Evolutionary conservation across 371 early-diverging fungal species (phyloP).

Genomic region (Syncephalastrum monosporum): DNA sequence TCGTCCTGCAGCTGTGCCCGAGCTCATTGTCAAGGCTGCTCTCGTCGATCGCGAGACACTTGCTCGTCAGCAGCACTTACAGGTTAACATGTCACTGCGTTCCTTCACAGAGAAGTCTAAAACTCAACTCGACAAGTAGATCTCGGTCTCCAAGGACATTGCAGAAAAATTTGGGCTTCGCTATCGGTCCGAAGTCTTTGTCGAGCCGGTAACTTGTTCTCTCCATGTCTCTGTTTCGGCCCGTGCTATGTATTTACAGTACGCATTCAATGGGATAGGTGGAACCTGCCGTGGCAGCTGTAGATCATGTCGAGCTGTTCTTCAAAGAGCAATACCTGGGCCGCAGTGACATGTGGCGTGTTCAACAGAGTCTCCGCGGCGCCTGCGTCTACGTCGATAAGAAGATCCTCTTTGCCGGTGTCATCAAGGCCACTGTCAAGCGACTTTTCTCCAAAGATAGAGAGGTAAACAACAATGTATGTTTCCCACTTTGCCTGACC

Average conservation of each 20-base stretch:
- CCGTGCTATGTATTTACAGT: slow-evolving; percentile 10
- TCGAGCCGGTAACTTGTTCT: slow-evolving; percentile 54
- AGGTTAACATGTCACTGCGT: slow-evolving; percentile 32
- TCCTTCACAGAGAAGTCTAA: background rate
- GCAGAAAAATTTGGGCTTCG: slow-evolving; percentile 42
- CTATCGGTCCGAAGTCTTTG: slow-evolving; percentile 62
- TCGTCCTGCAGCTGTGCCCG: slow-evolving; percentile 16
- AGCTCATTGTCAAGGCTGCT: slow-evolving; percentile 50
- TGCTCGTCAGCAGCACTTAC: slow-evolving; percentile 57
- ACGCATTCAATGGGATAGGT: slow-evolving; percentile 48
- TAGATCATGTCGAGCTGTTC: slow-evolving; percentile 83
- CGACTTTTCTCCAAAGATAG: slow-evolving; percentile 69
- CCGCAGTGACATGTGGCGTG: slow-evolving; percentile 92
- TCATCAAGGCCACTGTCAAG: slow-evolving; percentile 87
- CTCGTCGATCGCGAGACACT: slow-evolving; percentile 48
- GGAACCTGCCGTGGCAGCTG: slow-evolving; percentile 59
- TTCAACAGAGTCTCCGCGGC: slow-evolving; percentile 72
- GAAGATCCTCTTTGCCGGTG: slow-evolving; percentile 66
- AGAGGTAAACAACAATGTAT: slow-evolving; percentile 28
- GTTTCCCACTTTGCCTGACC: background rate
- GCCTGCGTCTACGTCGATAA: slow-evolving; percentile 81
- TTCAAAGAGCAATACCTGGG: slow-evolving; percentile 94
- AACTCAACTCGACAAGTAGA: slow-evolving; percentile 12
- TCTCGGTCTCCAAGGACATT: slow-evolving; percentile 45
- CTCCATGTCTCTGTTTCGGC: background rate